Evolutionary conservation across 495 filamentous ascomycete species (phyloP).

Genomic region (Melanomma pulvis-pyrius): DNA sequence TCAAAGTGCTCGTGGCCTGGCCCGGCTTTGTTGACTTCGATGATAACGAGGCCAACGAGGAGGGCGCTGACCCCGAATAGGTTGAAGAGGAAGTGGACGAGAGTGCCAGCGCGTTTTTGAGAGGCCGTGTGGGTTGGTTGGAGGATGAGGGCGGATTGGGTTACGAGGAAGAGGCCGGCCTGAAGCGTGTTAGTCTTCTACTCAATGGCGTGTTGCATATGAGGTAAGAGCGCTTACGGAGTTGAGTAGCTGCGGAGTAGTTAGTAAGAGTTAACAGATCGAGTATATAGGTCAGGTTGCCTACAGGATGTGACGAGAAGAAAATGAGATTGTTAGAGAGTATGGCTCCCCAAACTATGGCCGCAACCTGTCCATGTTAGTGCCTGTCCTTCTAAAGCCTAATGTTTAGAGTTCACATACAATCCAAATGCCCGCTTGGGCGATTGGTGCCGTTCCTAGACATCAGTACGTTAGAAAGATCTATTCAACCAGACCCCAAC

Average conservation of each 20-base stretch:
- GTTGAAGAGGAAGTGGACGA: conserved; percentile 69
- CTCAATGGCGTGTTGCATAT: neutral
- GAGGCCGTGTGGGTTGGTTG: conserved; percentile 79
- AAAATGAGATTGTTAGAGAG: conserved; percentile 67
- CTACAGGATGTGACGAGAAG: conserved; percentile 81
- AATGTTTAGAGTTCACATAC: conserved; percentile 48
- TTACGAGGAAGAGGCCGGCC: conserved; percentile 69
- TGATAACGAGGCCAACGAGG: conserved; percentile 68
- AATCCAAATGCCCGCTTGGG: conserved; percentile 68
- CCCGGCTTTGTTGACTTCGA: conserved; percentile 77
- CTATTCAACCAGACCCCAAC: neutral
- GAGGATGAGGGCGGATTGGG: conserved; percentile 80
- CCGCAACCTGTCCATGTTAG: conserved; percentile 60
- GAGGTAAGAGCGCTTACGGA: conserved; percentile 44
- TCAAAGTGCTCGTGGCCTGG: conserved; percentile 69
- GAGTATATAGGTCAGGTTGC: conserved; percentile 20
- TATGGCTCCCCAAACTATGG: conserved; percentile 73
- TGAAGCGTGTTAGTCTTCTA: conserved; percentile 1
- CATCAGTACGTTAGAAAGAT: conserved; percentile 5
- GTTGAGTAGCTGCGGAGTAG: conserved; percentile 65
- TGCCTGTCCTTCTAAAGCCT: neutral
- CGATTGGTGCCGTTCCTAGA: conserved; percentile 68
- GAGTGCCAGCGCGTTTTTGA: conserved; percentile 74
- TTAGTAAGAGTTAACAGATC: conserved; percentile 1
- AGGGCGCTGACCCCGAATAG: conserved; percentile 63